Evolutionary conservation across 1,284 basidiomycete species (phyloP).

Genomic region (Melampsora americana): DNA sequence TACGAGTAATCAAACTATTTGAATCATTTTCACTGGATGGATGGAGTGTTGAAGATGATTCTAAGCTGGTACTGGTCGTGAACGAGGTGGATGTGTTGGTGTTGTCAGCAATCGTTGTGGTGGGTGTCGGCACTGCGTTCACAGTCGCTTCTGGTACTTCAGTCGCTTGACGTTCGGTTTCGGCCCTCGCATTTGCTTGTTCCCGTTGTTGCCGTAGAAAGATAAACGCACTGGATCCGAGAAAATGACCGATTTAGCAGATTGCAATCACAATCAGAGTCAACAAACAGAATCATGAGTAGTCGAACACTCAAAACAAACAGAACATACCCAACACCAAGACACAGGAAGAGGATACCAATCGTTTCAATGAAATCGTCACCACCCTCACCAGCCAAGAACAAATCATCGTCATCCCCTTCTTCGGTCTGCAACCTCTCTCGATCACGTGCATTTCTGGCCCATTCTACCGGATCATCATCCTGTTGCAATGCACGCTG

Average conservation of each 20-base stretch:
- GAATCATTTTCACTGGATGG: background rate
- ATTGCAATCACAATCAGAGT: background rate
- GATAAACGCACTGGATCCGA: constrained; percentile 25
- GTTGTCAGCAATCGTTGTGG: background rate
- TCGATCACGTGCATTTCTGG: constrained; percentile 38
- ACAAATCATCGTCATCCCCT: constrained; percentile 42
- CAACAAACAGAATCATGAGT: background rate
- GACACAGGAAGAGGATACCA: constrained; percentile 42
- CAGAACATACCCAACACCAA: constrained; percentile 38
- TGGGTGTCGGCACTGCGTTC: background rate
- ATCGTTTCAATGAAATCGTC: constrained; percentile 42
- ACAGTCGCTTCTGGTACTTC: constrained; percentile 18
- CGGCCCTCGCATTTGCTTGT: constrained; percentile 27
- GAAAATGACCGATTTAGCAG: background rate
- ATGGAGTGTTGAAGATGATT: background rate
- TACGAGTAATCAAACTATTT: background rate
- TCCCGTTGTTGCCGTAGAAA: constrained; percentile 43
- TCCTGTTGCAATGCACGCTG: constrained; percentile 35
- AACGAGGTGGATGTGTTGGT: background rate
- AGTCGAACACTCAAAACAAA: background rate
- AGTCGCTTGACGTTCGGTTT: constrained; percentile 11
- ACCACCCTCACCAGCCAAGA: constrained; percentile 22
- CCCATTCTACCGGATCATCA: constrained; percentile 39
- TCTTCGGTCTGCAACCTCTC: constrained; percentile 17
- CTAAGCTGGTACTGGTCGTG: background rate